These are phyloP conservation scores for Gleditsia sinensis DNA, from an alignment of 306 rosid genomes.

Conservation along the genomic window DNA sequence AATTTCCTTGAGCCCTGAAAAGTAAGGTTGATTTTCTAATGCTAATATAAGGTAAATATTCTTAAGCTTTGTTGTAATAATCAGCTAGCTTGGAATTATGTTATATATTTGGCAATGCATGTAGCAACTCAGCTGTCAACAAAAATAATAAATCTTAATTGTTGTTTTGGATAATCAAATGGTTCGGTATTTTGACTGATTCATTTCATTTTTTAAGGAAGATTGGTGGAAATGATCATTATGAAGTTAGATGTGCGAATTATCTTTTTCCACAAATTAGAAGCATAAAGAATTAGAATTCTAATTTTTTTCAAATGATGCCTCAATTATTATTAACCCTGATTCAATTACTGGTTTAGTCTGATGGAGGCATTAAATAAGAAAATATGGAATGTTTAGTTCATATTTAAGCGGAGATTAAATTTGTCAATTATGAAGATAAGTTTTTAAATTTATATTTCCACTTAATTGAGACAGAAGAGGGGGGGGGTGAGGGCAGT, in stretches of 20 bases:
- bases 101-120: slow-evolving; percentile 10
- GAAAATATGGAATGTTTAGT: slow-evolving; percentile 29
- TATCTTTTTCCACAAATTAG: slow-evolving; percentile 4
- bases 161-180: not conserved
- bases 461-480: not conserved
- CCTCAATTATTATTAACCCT: slow-evolving; percentile 23
- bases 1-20: slow-evolving; percentile 24
- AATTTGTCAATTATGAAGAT: not conserved
- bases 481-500: not conserved
- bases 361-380: slow-evolving; percentile 5
- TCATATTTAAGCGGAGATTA: not conserved
- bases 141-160: slow-evolving; percentile 12
- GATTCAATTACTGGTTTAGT: not conserved
- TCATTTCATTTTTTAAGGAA: slow-evolving; percentile 1
- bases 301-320: not conserved
- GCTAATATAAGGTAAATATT: slow-evolving; percentile 17
- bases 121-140: slow-evolving; percentile 14
- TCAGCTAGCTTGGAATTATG: slow-evolving; percentile 17
- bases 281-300: not conserved
- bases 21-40: slow-evolving; percentile 6
- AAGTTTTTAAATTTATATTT: not conserved
- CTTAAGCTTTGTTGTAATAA: slow-evolving; percentile 2
- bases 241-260: slow-evolving; percentile 21
- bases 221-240: not conserved
- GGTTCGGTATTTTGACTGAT: not conserved